phyloP scores from a whole-genome alignment of 805 yeast genomes.

The Vanderwaltozyma polyspora region DNA sequence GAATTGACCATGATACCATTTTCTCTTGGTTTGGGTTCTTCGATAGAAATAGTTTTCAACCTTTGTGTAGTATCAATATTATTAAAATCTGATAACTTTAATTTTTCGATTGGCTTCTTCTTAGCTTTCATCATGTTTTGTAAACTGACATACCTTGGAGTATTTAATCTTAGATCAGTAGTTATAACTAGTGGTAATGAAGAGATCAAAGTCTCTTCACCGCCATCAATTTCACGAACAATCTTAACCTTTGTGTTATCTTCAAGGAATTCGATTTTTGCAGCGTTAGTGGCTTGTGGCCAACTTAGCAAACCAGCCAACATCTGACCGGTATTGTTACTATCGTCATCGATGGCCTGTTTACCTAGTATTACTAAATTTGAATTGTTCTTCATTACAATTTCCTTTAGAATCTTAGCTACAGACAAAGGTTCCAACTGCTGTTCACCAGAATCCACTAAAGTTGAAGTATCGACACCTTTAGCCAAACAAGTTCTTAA shows the following conservation, averaged over 20 bases:
- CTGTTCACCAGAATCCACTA: slow-evolving; percentile 43
- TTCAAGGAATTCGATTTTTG: slow-evolving; percentile 57
- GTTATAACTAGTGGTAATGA: slow-evolving; percentile 78
- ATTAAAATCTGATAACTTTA: slow-evolving; percentile 52
- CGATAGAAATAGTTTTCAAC: slow-evolving; percentile 57
- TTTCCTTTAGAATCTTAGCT: slow-evolving; percentile 70
- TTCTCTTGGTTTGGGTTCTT: slow-evolving; percentile 74
- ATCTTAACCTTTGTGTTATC: slow-evolving; percentile 47
- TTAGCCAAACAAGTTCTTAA: slow-evolving; percentile 86
- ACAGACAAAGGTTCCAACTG: slow-evolving; percentile 74
- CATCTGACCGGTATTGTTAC: slow-evolving; percentile 94
- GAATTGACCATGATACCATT: slow-evolving; percentile 71
- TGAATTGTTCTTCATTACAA: slow-evolving; percentile 57
- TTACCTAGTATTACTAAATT: slow-evolving; percentile 87
- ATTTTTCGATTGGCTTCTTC: slow-evolving; percentile 79
- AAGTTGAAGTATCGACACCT: slow-evolving; percentile 81
- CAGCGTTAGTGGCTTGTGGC: slow-evolving; percentile 96
- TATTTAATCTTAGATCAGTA: slow-evolving; percentile 87
- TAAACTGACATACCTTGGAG: slow-evolving; percentile 89
- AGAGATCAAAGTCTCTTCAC: slow-evolving; percentile 72
- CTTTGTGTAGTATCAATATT: slow-evolving; percentile 47
- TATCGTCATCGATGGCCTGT: slow-evolving; percentile 93
- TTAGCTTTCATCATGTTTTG: slow-evolving; percentile 98
- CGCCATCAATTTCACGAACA: slow-evolving; percentile 92
- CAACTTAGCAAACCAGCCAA: slow-evolving; percentile 85